These are phyloP conservation scores for Claviceps sp. DNA, from an alignment of 2,329 filamentous ascomycete genomes.

Conservation along the genomic window DNA sequence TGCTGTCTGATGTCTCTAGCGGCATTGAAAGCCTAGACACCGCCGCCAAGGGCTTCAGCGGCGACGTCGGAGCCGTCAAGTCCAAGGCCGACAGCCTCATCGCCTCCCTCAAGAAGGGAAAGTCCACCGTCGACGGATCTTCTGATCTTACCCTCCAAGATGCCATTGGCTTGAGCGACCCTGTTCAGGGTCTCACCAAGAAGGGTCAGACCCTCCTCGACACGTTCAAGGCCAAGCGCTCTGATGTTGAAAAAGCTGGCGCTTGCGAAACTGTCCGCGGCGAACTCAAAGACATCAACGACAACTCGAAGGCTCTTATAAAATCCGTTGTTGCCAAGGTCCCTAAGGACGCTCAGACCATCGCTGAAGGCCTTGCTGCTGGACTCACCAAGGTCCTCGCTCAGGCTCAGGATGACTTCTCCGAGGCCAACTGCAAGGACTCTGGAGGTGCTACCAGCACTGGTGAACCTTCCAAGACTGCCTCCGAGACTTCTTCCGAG, in stretches of 20 bases:
- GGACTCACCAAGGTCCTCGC: slow-evolving; percentile 13
- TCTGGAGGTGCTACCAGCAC: neutral
- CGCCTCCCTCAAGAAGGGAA: slow-evolving; percentile 9
- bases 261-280: slow-evolving; percentile 14
- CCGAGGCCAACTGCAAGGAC: slow-evolving; percentile 17
- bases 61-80: slow-evolving; percentile 10
- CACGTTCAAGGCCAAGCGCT: slow-evolving; percentile 15
- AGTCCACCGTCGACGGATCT: slow-evolving; percentile 7
- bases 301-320: slow-evolving; percentile 15
- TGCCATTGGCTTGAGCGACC: slow-evolving; percentile 8
- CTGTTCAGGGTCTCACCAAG: slow-evolving; percentile 12
- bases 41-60: slow-evolving; percentile 13
- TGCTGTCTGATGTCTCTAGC: slow-evolving; percentile 4
- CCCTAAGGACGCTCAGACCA: slow-evolving; percentile 14
- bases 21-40: slow-evolving; percentile 11
- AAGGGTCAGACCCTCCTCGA: slow-evolving; percentile 13
- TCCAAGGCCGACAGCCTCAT: slow-evolving; percentile 11
- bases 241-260: slow-evolving; percentile 14
- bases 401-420: slow-evolving; percentile 14
- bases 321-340: slow-evolving; percentile 17
- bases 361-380: slow-evolving; percentile 14
- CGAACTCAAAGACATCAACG: slow-evolving; percentile 13
- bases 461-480: neutral
- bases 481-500: neutral
- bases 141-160: slow-evolving; percentile 7